These are phyloP conservation scores for Ceratocystis harringtonii DNA, from an alignment of 2,329 filamentous ascomycete genomes.

Conservation along the genomic window DNA sequence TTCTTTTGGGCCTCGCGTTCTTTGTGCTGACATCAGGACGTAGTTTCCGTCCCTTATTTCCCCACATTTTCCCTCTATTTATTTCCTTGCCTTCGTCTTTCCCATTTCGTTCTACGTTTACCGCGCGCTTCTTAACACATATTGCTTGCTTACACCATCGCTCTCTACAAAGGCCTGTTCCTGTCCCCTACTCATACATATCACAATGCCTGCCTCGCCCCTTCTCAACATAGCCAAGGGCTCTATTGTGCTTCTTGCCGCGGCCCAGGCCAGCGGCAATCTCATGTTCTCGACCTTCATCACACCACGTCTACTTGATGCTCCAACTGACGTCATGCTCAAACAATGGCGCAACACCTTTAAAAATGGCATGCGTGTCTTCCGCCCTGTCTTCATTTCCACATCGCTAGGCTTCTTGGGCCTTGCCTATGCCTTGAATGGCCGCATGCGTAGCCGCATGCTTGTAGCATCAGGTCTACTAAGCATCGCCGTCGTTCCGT, in stretches of 20 bases:
- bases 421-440: background rate
- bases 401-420: slow-evolving; percentile 1
- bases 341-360: slow-evolving; percentile 13
- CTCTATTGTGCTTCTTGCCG: slow-evolving; percentile 4
- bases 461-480: background rate
- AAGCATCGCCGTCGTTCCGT: slow-evolving; percentile 6
- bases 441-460: background rate
- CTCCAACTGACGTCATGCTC: slow-evolving; percentile 11
- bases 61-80: background rate
- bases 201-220: background rate
- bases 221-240: slow-evolving; percentile 4
- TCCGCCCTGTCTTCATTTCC: slow-evolving; percentile 6
- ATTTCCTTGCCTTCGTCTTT: background rate
- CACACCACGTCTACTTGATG: slow-evolving; percentile 13
- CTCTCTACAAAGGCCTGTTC: background rate
- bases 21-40: background rate
- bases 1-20: background rate
- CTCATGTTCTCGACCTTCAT: background rate
- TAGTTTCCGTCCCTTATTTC: background rate
- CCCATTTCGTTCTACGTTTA: background rate
- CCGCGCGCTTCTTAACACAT: background rate
- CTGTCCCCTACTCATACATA: background rate
- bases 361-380: background rate
- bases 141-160: background rate
- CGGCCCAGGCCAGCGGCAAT: slow-evolving; percentile 3